A percentile compares a stretch with the other conserved stretches of the same genome.
phyloP scores from a whole-genome alignment of 139 green algal genomes.

The Volvox reticuliferus region DNA sequence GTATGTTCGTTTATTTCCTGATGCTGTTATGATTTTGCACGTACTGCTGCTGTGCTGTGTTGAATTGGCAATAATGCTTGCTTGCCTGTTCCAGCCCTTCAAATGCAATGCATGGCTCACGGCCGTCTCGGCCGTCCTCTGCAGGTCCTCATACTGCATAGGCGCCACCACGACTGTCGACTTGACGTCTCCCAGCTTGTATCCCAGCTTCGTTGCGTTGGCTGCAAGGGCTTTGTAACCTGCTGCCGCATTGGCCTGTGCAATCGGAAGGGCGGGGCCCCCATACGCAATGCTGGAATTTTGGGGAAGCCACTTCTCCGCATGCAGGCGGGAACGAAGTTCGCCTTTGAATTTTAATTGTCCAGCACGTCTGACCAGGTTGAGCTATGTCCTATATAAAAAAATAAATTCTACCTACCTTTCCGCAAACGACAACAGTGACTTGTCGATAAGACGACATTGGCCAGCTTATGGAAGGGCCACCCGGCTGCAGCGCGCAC shows the following conservation, averaged over 20 bases:
- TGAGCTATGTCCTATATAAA: too few relatives aligned
- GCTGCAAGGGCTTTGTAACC: slow-evolving; percentile 16
- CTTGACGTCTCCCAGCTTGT: slow-evolving; percentile 32
- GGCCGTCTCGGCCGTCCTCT: neutral
- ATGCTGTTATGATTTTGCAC: neutral
- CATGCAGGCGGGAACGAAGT: too few relatives aligned
- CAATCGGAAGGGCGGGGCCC: neutral
- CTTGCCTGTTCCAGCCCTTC: slow-evolving; percentile 31
- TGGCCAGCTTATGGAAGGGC: slow-evolving; percentile 12
- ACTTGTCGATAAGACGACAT: neutral
- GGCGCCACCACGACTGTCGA: slow-evolving; percentile 13
- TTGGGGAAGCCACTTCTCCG: too few relatives aligned
- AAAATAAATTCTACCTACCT: neutral
- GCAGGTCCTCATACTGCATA: slow-evolving; percentile 11
- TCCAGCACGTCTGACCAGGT: too few relatives aligned
- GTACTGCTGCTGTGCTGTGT: neutral
- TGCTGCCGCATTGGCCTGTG: slow-evolving; percentile 5
- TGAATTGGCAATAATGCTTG: neutral
- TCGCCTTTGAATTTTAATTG: too few relatives aligned
- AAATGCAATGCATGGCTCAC: neutral
- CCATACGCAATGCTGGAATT: too few relatives aligned
- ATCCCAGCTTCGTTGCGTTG: slow-evolving; percentile 20
- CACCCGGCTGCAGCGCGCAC: slow-evolving; percentile 33
- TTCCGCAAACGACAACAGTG: slow-evolving; percentile 25
- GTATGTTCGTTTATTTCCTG: too few relatives aligned